Evolutionary conservation across 208 protist species (phyloP).

Genomic region (Trypanosoma cruzi): DNA sequence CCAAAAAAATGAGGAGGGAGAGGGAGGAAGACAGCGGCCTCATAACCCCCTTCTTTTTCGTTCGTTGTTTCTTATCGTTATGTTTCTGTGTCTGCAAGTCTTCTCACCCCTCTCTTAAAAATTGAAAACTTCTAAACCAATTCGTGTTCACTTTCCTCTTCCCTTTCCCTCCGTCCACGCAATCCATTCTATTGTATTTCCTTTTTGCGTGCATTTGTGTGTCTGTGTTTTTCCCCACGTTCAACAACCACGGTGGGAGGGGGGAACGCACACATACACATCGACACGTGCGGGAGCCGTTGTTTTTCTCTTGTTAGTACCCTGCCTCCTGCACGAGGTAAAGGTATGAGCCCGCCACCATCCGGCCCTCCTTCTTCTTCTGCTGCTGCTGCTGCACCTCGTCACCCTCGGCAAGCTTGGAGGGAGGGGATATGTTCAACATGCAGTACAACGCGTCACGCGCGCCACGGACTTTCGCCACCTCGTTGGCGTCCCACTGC

Average conservation of each 20-base stretch:
- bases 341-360: slow-evolving; percentile 76
- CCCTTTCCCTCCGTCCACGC: background rate
- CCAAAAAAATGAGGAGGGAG: background rate
- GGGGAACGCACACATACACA: too few species aligned
- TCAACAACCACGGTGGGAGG: too few species aligned
- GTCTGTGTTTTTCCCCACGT: too few species aligned
- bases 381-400: slow-evolving; percentile 11
- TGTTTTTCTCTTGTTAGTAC: too few species aligned
- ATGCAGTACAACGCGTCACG: slow-evolving; percentile 83
- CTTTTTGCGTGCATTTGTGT: background rate
- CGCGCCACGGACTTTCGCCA: slow-evolving; percentile 47
- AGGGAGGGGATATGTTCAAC: slow-evolving; percentile 44
- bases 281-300: too few species aligned
- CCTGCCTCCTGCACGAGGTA: slow-evolving; percentile 82
- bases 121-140: background rate
- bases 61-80: slow-evolving; percentile 6
- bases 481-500: slow-evolving; percentile 86
- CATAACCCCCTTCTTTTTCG: background rate
- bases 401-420: slow-evolving; percentile 7
- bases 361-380: slow-evolving; percentile 27
- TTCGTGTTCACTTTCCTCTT: background rate
- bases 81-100: background rate
- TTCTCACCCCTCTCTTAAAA: background rate
- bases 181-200: background rate
- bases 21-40: background rate